Conservation (phyloP, 768 basidiomycete genomes). For the Strobilomyces confusus region DNA sequence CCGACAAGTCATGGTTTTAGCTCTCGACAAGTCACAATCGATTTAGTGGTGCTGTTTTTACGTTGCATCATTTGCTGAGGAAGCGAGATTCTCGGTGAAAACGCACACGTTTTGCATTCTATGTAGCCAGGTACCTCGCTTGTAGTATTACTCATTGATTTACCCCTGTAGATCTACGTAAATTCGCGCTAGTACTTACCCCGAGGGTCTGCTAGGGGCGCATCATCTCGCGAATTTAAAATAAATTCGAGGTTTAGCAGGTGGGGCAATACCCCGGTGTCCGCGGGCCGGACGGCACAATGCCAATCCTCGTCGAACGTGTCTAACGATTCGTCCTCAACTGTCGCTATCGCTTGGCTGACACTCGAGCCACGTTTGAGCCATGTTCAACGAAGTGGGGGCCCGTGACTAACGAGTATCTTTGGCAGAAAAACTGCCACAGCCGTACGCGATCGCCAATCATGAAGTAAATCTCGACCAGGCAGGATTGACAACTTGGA, state of each 20-base stretch:
- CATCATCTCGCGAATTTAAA: no score
- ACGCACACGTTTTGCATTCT: neutral
- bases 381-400: no score
- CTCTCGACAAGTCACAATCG: neutral
- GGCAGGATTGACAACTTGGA: no score
- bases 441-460: neutral
- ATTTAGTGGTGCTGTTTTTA: neutral
- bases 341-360: neutral
- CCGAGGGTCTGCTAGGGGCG: neutral
- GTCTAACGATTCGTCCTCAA: neutral
- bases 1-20: neutral
- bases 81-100: neutral
- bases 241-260: no score
- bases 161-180: neutral
- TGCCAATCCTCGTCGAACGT: neutral
- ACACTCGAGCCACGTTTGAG: neutral
- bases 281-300: neutral
- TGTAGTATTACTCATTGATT: neutral
- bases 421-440: neutral
- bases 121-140: neutral
- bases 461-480: neutral
- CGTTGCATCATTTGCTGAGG: neutral
- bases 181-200: neutral
- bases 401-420: no score
- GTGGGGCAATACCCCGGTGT: no score